Percentiles rank a stretch among this genome's conserved stretches.
These are phyloP conservation scores for Reutealis trisperma DNA, from an alignment of 345 rosid genomes.

Conservation along the genomic window DNA sequence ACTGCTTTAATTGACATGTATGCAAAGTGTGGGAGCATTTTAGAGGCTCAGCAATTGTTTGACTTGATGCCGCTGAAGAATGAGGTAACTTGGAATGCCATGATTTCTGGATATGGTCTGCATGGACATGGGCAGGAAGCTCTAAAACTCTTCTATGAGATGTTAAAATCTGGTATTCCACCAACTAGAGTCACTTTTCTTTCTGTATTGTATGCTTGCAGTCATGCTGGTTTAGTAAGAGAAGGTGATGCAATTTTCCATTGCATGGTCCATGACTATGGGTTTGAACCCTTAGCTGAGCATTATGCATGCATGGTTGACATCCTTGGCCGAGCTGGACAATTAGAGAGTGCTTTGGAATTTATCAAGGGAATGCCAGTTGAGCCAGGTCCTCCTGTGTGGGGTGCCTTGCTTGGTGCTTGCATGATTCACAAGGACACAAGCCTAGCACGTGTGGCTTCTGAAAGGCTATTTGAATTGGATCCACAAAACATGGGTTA, in stretches of 20 bases:
- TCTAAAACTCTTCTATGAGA: conserved; percentile 52
- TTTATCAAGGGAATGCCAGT: conserved; percentile 60
- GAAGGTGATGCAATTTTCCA: conserved; percentile 66
- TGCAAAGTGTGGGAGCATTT: conserved; percentile 78
- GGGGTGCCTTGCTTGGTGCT: conserved; percentile 77
- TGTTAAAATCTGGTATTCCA: conserved; percentile 47
- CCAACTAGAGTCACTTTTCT: conserved; percentile 73
- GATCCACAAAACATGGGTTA: conserved; percentile 72
- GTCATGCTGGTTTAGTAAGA: conserved; percentile 75
- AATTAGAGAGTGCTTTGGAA: conserved; percentile 58
- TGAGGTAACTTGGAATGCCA: conserved; percentile 83
- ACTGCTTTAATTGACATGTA: conserved; percentile 83
- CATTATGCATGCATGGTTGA: conserved; percentile 87
- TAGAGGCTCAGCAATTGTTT: conserved; percentile 61
- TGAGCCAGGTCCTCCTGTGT: conserved; percentile 64
- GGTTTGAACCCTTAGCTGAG: conserved; percentile 61
- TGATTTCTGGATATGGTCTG: conserved; percentile 80
- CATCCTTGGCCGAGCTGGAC: conserved; percentile 79
- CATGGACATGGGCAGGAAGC: conserved; percentile 82
- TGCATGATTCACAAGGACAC: conserved; percentile 77
- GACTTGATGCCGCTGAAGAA: conserved; percentile 58
- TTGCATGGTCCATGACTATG: conserved; percentile 55
- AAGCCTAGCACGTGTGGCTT: conserved; percentile 59
- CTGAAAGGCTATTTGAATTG: conserved; percentile 58
- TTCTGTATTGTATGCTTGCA: conserved; percentile 72